A percentile compares a stretch with the other conserved stretches of the same genome.
Evolutionary conservation across 163 green algal species (phyloP).

Genomic region (Chlorella variabilis): DNA sequence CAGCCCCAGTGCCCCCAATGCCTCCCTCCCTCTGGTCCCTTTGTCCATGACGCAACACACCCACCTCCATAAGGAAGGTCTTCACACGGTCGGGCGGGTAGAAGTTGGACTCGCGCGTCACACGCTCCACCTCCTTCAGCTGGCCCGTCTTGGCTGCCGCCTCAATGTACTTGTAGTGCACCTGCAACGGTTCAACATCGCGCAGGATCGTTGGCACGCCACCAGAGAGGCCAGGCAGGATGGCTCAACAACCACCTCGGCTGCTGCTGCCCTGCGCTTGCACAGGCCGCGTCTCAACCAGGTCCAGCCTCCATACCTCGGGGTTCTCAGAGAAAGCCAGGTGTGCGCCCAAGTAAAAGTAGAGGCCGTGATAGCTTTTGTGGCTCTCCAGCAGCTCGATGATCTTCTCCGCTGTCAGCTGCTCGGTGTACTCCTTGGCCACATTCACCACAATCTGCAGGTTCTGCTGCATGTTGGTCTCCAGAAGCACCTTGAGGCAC

Average conservation of each 20-base stretch:
- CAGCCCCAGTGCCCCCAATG: too few species aligned
- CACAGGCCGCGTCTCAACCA: too few species aligned
- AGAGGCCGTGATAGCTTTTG: constrained; percentile 94
- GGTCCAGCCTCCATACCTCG: too few species aligned
- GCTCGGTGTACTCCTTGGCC: constrained; percentile 98
- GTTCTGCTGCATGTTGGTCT: constrained; percentile 86
- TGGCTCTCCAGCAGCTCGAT: constrained; percentile 92
- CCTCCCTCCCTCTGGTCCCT: too few species aligned
- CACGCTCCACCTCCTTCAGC: constrained; percentile 95
- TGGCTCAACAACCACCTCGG: too few species aligned
- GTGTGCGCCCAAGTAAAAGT: constrained; percentile 95
- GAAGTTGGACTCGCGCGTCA: constrained; percentile 92
- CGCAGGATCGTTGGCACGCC: too few species aligned
- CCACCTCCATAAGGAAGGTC: constrained; percentile 96
- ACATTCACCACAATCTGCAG: constrained; percentile 96
- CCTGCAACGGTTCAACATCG: too few species aligned
- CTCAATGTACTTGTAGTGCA: constrained; percentile 99
- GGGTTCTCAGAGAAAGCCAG: constrained; percentile 80
- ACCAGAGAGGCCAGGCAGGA: too few species aligned
- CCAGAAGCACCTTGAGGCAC: constrained; percentile 96
- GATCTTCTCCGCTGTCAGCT: constrained; percentile 63
- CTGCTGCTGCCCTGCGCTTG: too few species aligned
- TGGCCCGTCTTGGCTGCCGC: constrained; percentile 88
- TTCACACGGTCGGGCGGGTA: constrained; percentile 95
- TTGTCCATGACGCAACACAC: too few species aligned